phyloP scores from a whole-genome alignment of 2,329 filamentous ascomycete genomes.

The Cladobotryum mycophilum region DNA sequence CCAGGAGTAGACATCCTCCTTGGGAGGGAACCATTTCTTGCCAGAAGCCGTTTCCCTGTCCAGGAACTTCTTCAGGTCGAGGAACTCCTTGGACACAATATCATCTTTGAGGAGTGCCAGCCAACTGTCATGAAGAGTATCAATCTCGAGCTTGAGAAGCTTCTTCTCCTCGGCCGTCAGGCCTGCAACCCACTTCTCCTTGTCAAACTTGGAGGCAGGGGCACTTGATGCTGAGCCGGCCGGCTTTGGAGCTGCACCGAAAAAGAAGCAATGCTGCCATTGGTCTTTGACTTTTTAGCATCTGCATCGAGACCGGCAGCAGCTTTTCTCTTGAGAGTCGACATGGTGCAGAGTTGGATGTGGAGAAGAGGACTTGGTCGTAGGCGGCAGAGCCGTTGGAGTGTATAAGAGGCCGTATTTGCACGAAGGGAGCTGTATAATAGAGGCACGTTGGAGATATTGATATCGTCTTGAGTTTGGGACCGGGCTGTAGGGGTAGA shows the following conservation, averaged over 20 bases:
- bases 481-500: too few species aligned
- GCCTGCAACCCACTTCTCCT: constrained; percentile 78
- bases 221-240: constrained; percentile 25
- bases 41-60: constrained; percentile 67
- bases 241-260: constrained; percentile 58
- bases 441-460: too few species aligned
- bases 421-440: too few species aligned
- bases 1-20: constrained; percentile 92
- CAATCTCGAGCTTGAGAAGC: constrained; percentile 81
- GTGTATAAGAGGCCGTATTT: constrained; percentile 7
- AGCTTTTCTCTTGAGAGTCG: constrained; percentile 62
- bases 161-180: constrained; percentile 76
- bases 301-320: constrained; percentile 38
- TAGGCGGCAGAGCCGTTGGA: constrained; percentile 10
- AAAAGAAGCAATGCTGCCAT: constrained; percentile 88
- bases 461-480: too few species aligned
- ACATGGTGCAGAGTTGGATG: constrained; percentile 32
- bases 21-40: constrained; percentile 79
- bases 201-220: constrained; percentile 63
- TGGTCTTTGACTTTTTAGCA: constrained; percentile 65
- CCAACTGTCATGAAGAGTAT: constrained; percentile 89
- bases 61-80: constrained; percentile 83
- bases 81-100: constrained; percentile 68
- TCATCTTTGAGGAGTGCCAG: constrained; percentile 84
- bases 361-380: constrained; percentile 9